Evolutionary conservation across 202 grass and related monocot species (phyloP).

Genomic region (Panicum hallii): DNA sequence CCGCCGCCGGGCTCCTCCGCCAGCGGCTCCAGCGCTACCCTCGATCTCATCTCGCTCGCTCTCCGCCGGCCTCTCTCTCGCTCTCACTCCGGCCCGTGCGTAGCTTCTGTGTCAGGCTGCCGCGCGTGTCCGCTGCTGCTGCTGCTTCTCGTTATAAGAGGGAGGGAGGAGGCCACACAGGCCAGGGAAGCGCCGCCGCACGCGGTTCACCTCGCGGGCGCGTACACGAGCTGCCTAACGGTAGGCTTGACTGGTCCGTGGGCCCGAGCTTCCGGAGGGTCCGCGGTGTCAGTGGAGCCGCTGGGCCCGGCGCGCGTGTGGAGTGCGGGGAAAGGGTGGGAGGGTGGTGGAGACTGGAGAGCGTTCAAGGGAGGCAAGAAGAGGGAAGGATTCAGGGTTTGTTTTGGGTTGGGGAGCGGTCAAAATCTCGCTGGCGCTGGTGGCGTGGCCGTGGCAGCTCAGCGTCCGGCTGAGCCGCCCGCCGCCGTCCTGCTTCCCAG

Average conservation of each 20-base stretch:
- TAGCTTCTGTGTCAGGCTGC: slow-evolving; percentile 50
- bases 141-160: slow-evolving; percentile 28
- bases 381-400: background rate
- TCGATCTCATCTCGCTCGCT: slow-evolving; percentile 43
- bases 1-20: slow-evolving; percentile 91
- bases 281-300: background rate
- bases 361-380: slow-evolving; percentile 80
- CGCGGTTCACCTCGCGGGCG: background rate
- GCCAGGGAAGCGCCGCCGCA: background rate
- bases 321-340: slow-evolving; percentile 21
- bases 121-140: slow-evolving; percentile 37
- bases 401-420: slow-evolving; percentile 48
- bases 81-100: background rate
- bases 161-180: background rate
- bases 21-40: slow-evolving; percentile 70
- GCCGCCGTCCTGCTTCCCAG: slow-evolving; percentile 1
- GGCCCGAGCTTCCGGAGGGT: accelerated
- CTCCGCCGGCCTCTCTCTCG: too few species aligned
- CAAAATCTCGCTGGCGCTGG: slow-evolving; percentile 52
- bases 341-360: background rate
- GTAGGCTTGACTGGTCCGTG: background rate
- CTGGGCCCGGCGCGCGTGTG: slow-evolving; percentile 3
- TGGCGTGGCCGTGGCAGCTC: slow-evolving; percentile 45
- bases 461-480: background rate
- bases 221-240: background rate